A percentile compares a stretch with the other conserved stretches of the same genome.
These are phyloP conservation scores for Verruconis gallopava DNA, from an alignment of 2,329 filamentous ascomycete genomes.

Conservation along the genomic window DNA sequence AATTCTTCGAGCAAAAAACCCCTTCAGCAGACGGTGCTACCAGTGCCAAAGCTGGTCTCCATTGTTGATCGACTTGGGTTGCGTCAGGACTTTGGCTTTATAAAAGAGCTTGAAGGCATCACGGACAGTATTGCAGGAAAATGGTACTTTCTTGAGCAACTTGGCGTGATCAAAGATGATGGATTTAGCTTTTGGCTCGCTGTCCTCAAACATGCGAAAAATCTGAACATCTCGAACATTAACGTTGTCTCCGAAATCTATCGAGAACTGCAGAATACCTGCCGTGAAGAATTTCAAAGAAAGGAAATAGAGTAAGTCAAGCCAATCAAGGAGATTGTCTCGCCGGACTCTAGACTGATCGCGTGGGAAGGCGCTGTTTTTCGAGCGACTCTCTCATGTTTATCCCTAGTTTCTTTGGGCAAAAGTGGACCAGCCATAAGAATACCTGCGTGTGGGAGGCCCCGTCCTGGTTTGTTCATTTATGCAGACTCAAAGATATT, in stretches of 20 bases:
- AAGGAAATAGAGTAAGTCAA: no score
- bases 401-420: no score
- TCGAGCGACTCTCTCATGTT: no score
- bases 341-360: no score
- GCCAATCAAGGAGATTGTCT: neutral
- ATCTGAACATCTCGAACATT: neutral
- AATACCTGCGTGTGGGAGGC: constrained; percentile 10
- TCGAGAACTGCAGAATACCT: neutral
- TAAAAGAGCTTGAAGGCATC: constrained; percentile 9
- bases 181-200: constrained; percentile 7
- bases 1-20: neutral
- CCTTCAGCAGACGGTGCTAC: constrained; percentile 8
- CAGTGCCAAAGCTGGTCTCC: constrained; percentile 8
- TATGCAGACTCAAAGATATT: neutral
- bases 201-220: neutral
- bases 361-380: no score
- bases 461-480: constrained; percentile 8
- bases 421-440: no score
- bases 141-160: constrained; percentile 9
- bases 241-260: constrained; percentile 9
- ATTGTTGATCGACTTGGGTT: constrained; percentile 5
- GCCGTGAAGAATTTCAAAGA: no score
- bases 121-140: neutral
- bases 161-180: constrained; percentile 6
- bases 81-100: constrained; percentile 7